Conservation (phyloP, 345 rosid genomes). For the Eucalyptus erythrocorys region DNA sequence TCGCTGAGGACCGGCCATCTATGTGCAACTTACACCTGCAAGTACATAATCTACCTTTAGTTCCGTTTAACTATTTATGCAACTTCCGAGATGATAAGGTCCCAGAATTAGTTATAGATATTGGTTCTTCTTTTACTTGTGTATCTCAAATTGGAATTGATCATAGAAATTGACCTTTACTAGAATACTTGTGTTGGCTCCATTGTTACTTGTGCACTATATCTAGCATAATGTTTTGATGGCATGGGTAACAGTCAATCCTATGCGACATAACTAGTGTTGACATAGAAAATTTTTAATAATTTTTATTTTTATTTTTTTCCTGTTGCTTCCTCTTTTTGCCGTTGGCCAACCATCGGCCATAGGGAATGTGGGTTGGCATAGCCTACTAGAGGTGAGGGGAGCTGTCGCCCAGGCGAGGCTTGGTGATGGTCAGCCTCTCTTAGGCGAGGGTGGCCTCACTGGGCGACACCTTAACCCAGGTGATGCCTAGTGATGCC, state of each 20-base stretch:
- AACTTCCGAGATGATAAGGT: background rate
- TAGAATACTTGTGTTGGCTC: background rate
- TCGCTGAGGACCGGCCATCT: background rate
- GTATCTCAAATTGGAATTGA: background rate
- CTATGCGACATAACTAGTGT: fast-evolving
- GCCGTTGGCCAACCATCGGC: fast-evolving
- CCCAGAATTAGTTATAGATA: background rate
- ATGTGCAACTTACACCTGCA: background rate
- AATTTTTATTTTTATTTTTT: too few relatives aligned
- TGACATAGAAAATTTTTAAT: fast-evolving
- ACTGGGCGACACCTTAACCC: fast-evolving
- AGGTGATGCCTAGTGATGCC: too few relatives aligned
- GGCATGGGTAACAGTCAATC: fast-evolving
- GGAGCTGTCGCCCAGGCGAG: too few relatives aligned
- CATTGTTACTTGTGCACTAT: background rate
- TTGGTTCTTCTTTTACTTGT: background rate
- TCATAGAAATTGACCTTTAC: background rate
- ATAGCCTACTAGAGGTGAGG: too few relatives aligned
- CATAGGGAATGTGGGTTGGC: fast-evolving
- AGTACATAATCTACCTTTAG: background rate
- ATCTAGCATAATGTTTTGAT: background rate
- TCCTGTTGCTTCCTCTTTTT: fast-evolving
- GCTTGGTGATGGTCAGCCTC: too few relatives aligned
- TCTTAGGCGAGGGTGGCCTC: fast-evolving
- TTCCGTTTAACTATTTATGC: background rate